Evolutionary conservation across 148 eudicot genomes (phyloP), one percentile per base, ranked within the genome.

Genomic region (Heliosperma pusillum): DNA sequence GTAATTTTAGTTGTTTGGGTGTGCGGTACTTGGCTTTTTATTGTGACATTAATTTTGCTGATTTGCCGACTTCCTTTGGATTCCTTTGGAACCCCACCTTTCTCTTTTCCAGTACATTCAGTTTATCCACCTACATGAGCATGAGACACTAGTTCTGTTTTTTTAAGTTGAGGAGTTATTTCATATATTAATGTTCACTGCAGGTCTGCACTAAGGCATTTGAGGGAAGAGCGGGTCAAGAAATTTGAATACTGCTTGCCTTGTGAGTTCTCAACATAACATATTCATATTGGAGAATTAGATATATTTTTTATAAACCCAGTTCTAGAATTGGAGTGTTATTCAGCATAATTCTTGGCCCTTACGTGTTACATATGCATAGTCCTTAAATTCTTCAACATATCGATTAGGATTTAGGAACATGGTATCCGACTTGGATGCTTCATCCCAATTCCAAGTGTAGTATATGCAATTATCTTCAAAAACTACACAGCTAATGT

Each of bases 231-330:
- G 1, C 96, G 96, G 26, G 85, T 90, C 45, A 94, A 91, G 92
- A 90, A 88, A 69, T 94, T 88, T 74, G 97, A 94, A 80, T 94
- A 94, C 73, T 94, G 98, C 84, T 86, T 94, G 79, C 98, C 98
- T 45, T 91, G 98, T 94, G 77, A 87, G 98, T 88, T 68, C 30
- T 22, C 30, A 27, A 36, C 71, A 21, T 42, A 53, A 29, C 67
- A n/a, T 74, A 17, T 62, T 74, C 65, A 66, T 20, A 21, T 44
- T 72, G 60, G 52, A 36, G 40, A 12, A 12, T n/a, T 47, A 20
- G 68, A 0, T 63, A 45, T 53, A 1, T 12, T 10, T 33, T 4
- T 27, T 11, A 45, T 19, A 8, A 25, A 22, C 53, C n/a, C n/a
- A 72, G 3, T 26, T n/a, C 20, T 26, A 33, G 20, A 33, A 0